Evolutionary conservation across 495 filamentous ascomycete genomes (phyloP).

Genomic region (Xylaria intraflava): DNA sequence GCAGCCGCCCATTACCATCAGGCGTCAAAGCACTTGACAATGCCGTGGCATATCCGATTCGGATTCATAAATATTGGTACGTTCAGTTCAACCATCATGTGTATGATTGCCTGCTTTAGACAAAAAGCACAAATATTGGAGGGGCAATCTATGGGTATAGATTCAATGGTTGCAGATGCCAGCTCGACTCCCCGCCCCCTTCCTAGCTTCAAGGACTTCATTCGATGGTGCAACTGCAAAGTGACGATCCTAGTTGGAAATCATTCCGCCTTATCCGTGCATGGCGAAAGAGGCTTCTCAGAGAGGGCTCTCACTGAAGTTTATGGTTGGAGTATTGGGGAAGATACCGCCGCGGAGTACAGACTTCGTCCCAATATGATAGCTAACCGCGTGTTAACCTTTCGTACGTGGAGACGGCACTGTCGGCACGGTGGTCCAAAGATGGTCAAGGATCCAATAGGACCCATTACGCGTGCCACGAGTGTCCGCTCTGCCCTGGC

Average conservation of each 20-base stretch:
- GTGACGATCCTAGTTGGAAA: constrained; percentile 38
- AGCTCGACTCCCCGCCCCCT: constrained; percentile 23
- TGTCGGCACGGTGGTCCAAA: constrained; percentile 40
- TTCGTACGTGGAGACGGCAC: constrained; percentile 38
- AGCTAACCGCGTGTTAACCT: constrained; percentile 36
- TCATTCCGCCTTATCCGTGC: constrained; percentile 36
- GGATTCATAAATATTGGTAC: constrained; percentile 22
- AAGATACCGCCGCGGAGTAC: constrained; percentile 27
- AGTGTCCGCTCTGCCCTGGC: constrained; percentile 41
- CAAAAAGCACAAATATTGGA: constrained; percentile 25
- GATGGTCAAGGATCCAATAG: background rate
- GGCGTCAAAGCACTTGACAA: background rate
- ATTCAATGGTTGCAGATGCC: constrained; percentile 43
- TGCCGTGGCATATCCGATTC: constrained; percentile 33
- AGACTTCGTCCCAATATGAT: constrained; percentile 41
- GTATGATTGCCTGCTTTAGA: constrained; percentile 31
- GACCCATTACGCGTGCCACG: constrained; percentile 24
- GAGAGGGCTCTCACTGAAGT: constrained; percentile 35
- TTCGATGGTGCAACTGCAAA: constrained; percentile 38
- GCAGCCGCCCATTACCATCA: background rate
- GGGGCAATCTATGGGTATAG: constrained; percentile 33
- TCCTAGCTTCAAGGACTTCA: constrained; percentile 33
- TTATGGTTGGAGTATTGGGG: constrained; percentile 37
- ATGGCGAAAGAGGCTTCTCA: constrained; percentile 20
- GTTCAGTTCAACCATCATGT: constrained; percentile 33